Evolutionary conservation across 306 rosid species (phyloP).

Genomic region (Acmispon strigosus): DNA sequence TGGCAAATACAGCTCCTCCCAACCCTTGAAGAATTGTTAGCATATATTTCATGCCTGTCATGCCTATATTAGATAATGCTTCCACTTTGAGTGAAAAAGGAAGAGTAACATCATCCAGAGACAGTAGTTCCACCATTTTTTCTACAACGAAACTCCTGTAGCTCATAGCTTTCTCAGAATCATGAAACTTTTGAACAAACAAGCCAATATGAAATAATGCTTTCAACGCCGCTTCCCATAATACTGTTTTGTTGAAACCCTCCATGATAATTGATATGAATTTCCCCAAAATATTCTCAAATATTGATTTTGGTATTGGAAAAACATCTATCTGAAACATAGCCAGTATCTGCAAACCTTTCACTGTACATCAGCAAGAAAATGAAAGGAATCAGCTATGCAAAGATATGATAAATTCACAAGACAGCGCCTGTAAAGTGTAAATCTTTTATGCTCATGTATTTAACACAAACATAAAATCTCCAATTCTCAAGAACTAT

Average conservation of each 20-base stretch:
- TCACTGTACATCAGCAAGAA: constrained; percentile 47
- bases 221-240: constrained; percentile 71
- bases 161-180: constrained; percentile 57
- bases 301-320: constrained; percentile 42
- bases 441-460: background rate
- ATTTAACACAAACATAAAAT: background rate
- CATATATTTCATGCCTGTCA: constrained; percentile 61
- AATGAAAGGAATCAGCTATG: constrained; percentile 16
- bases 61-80: constrained; percentile 63
- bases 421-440: background rate
- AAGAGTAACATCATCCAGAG: constrained; percentile 40
- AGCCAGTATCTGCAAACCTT: constrained; percentile 75
- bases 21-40: constrained; percentile 62
- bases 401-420: constrained; percentile 6
- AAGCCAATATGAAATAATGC: constrained; percentile 68
- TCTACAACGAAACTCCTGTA: constrained; percentile 53
- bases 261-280: constrained; percentile 61
- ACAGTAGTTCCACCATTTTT: constrained; percentile 45
- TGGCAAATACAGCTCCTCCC: constrained; percentile 48
- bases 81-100: constrained; percentile 68
- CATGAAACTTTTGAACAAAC: constrained; percentile 40
- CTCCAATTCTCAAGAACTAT: background rate
- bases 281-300: constrained; percentile 53
- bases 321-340: constrained; percentile 62
- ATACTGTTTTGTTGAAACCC: constrained; percentile 36